phyloP scores from a whole-genome alignment of 2,329 filamentous ascomycete species.

The Fusarium denticulatum region DNA sequence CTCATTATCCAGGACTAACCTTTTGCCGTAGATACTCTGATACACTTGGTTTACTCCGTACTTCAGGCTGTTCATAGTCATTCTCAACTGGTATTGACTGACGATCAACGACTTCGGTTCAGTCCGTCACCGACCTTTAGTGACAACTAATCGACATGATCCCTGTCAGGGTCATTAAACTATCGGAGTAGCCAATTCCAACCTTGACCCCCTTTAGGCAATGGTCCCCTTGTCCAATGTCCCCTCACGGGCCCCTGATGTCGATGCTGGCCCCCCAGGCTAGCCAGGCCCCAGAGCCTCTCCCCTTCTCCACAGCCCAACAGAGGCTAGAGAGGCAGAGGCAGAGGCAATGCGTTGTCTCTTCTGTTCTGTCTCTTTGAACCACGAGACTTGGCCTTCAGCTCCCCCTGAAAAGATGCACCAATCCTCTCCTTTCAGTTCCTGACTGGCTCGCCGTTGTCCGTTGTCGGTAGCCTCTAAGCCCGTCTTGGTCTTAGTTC shows the following conservation, averaged over 20 bases:
- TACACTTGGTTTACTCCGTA: not conserved
- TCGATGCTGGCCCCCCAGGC: not conserved
- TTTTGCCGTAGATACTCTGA: not conserved
- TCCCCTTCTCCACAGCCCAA: slow-evolving; percentile 7
- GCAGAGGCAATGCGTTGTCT: slow-evolving; percentile 10
- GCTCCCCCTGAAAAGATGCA: slow-evolving; percentile 20
- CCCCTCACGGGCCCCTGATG: slow-evolving; percentile 6
- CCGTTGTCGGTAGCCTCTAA: slow-evolving; percentile 13
- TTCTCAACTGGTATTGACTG: not conserved
- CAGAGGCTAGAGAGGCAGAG: not conserved
- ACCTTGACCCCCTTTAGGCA: slow-evolving; percentile 44
- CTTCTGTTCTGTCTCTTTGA: slow-evolving; percentile 6
- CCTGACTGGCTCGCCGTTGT: slow-evolving; percentile 29
- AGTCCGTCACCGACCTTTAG: slow-evolving; percentile 4
- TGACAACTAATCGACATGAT: slow-evolving; percentile 19
- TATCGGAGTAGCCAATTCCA: slow-evolving; percentile 49
- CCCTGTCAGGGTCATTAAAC: slow-evolving; percentile 49
- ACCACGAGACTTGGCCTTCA: not conserved
- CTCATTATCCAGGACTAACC: not conserved
- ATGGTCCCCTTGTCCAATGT: slow-evolving; percentile 22
- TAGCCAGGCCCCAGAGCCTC: not conserved
- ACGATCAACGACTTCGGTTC: not conserved
- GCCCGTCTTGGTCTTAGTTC: slow-evolving; percentile 11
- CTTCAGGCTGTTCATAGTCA: not conserved
- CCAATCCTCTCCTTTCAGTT: slow-evolving; percentile 11